phyloP scores from a whole-genome alignment of 2,329 filamentous ascomycete species.

The Fusarium caatingaense region DNA sequence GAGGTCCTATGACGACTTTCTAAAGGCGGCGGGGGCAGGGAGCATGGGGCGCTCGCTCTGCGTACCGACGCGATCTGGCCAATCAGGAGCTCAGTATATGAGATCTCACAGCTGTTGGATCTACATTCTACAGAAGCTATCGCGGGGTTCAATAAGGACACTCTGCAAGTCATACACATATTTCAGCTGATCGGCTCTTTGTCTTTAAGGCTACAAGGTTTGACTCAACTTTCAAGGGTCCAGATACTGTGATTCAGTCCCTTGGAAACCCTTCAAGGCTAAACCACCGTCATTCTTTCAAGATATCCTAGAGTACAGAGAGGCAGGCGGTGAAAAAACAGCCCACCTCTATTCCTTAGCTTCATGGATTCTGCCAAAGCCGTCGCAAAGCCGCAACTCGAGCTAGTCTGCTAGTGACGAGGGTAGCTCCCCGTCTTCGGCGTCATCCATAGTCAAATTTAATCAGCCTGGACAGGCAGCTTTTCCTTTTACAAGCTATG shows the following conservation, averaged over 20 bases:
- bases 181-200: conserved; percentile 20
- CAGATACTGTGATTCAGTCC: background rate
- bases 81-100: conserved; percentile 32
- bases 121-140: conserved; percentile 22
- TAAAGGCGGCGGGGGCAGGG: conserved; percentile 6
- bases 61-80: conserved; percentile 26
- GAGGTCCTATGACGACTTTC: conserved; percentile 39
- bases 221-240: background rate
- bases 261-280: background rate
- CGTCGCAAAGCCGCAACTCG: conserved; percentile 20
- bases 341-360: conserved; percentile 27
- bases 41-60: conserved; percentile 12
- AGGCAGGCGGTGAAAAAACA: conserved; percentile 42
- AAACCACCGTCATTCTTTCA: background rate
- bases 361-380: conserved; percentile 31
- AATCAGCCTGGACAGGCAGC: conserved; percentile 6
- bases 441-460: conserved; percentile 34
- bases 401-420: background rate
- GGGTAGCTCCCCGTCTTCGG: conserved; percentile 27
- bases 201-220: background rate
- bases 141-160: background rate
- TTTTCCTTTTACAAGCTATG: conserved; percentile 19
- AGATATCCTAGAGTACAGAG: background rate
- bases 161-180: conserved; percentile 12
- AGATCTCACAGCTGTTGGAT: conserved; percentile 26